Evolutionary conservation across 2,329 filamentous ascomycete species (phyloP).

Genomic region (Dactylellina drechsleri): DNA sequence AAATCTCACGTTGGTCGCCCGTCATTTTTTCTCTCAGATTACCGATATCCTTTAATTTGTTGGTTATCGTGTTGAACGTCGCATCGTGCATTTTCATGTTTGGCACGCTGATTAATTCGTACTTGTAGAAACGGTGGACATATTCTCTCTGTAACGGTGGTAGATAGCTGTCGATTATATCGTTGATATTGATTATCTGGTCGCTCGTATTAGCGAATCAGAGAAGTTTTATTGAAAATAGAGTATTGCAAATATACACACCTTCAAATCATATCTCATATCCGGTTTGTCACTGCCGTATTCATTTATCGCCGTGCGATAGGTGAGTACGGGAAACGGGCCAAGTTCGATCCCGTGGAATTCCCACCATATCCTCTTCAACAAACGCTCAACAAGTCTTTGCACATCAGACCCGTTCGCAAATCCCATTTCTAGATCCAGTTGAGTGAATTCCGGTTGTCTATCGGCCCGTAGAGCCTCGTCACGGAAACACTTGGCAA

Average conservation of each 20-base stretch:
- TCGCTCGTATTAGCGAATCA: not conserved
- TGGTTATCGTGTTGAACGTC: not conserved
- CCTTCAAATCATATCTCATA: slow-evolving; percentile 65
- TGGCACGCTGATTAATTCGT: slow-evolving; percentile 19
- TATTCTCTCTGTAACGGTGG: not conserved
- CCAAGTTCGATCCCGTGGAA: slow-evolving; percentile 64
- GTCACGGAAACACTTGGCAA: slow-evolving; percentile 93
- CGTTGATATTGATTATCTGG: slow-evolving; percentile 21
- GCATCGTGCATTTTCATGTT: not conserved
- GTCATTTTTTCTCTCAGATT: not conserved
- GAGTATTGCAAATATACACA: not conserved
- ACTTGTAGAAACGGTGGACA: slow-evolving; percentile 16
- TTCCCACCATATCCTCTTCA: slow-evolving; percentile 68
- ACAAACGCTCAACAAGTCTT: slow-evolving; percentile 66
- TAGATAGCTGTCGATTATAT: slow-evolving; percentile 1
- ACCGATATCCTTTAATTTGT: not conserved
- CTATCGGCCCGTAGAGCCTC: slow-evolving; percentile 91
- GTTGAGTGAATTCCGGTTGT: slow-evolving; percentile 93
- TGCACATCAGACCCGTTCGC: slow-evolving; percentile 77
- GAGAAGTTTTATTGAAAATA: not conserved
- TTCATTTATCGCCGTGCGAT: slow-evolving; percentile 78
- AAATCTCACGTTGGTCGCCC: not conserved
- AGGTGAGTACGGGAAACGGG: slow-evolving; percentile 72
- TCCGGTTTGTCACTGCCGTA: slow-evolving; percentile 96
- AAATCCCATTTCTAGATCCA: slow-evolving; percentile 95